A percentile compares a stretch with the other conserved stretches of the same genome.
Evolutionary conservation across 139 green algal genomes (phyloP).

Genomic region (Picochlorum sp.): DNA sequence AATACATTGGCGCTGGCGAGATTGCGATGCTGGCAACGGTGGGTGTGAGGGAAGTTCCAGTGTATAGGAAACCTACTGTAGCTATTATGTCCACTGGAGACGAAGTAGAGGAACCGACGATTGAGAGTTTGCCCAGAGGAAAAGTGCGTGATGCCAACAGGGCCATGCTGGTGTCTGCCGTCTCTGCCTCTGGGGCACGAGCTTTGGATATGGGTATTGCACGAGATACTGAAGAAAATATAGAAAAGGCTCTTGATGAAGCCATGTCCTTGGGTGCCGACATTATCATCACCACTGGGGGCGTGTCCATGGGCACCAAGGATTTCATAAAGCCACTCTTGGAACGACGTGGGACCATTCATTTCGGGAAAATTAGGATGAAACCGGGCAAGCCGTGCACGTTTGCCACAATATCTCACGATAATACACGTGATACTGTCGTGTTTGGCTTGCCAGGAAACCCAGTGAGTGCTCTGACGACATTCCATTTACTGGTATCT

Average conservation of each 20-base stretch:
- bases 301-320: constrained; percentile 92
- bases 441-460: constrained; percentile 66
- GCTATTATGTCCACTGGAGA: constrained; percentile 85
- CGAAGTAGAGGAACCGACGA: constrained; percentile 52
- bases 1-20: constrained; percentile 65
- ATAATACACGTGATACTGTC: constrained; percentile 11
- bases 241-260: constrained; percentile 53
- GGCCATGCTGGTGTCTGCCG: constrained; percentile 78
- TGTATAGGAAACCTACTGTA: constrained; percentile 47
- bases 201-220: constrained; percentile 74
- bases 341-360: constrained; percentile 64
- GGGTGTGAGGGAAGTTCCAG: constrained; percentile 40
- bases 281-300: constrained; percentile 79
- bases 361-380: constrained; percentile 90
- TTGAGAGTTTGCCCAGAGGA: constrained; percentile 43
- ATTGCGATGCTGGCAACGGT: constrained; percentile 87
- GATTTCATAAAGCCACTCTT: constrained; percentile 94
- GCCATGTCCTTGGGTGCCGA: constrained; percentile 59
- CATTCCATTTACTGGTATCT: constrained; percentile 83
- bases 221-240: constrained; percentile 31
- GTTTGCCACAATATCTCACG: constrained; percentile 74
- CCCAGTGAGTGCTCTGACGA: constrained; percentile 82
- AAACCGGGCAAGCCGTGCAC: constrained; percentile 97
- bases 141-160: constrained; percentile 87
- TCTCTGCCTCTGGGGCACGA: constrained; percentile 30